These are phyloP conservation scores for Geotrichum australiense DNA, from an alignment of 1,139 yeast species.

Conservation along the genomic window DNA sequence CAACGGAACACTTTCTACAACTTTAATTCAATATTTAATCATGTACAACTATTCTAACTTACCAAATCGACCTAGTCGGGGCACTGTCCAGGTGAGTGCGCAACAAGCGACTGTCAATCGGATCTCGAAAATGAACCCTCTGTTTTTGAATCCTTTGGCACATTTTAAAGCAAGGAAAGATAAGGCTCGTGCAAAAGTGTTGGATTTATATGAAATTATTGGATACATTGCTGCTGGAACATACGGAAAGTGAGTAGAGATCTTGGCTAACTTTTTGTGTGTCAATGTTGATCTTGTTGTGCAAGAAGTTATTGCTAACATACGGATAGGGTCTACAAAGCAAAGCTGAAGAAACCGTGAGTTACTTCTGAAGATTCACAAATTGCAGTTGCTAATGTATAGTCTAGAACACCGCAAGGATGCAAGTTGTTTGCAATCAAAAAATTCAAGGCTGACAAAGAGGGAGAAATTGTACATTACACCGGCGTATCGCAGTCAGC, in stretches of 20 bases:
- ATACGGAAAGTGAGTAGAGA: constrained; percentile 48
- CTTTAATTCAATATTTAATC: too few species aligned
- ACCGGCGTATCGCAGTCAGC: constrained; percentile 97
- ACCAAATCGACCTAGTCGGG: constrained; percentile 1
- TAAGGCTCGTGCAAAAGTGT: constrained; percentile 57
- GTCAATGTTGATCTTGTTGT: background rate
- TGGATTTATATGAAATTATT: constrained; percentile 74
- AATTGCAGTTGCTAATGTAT: background rate
- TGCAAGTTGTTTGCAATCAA: constrained; percentile 60
- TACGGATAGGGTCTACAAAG: constrained; percentile 70
- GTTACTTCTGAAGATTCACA: constrained; percentile 1
- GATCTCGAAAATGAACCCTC: constrained; percentile 20
- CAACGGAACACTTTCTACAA: too few species aligned
- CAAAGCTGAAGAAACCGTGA: constrained; percentile 40
- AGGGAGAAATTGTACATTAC: constrained; percentile 81
- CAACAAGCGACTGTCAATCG: background rate
- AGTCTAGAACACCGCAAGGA: background rate
- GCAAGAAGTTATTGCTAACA: background rate
- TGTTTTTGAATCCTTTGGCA: constrained; percentile 33
- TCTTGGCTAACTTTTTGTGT: background rate
- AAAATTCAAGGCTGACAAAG: constrained; percentile 90
- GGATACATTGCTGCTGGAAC: constrained; percentile 99
- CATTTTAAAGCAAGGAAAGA: constrained; percentile 52
- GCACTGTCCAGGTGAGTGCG: background rate
- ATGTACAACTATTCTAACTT: constrained; percentile 6